Evolutionary conservation across 179 eudicot species (phyloP).

Genomic region (Amaranthus tricolor): DNA sequence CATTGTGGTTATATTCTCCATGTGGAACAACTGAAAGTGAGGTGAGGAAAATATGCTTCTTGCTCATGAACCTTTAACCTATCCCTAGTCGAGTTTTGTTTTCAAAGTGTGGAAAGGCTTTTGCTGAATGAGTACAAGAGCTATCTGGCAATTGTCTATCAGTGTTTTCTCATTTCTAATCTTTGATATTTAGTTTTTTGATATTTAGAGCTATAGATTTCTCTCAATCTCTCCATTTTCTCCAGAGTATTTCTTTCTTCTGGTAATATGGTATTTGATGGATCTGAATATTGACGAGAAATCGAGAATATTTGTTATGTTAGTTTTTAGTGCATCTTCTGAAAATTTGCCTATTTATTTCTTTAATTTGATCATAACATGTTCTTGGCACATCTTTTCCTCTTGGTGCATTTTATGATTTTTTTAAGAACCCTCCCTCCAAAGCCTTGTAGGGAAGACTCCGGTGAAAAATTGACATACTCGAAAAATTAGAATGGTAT

Average conservation of each 20-base stretch:
- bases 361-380: background rate
- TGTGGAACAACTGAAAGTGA: background rate
- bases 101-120: constrained; percentile 2
- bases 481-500: background rate
- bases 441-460: background rate
- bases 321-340: background rate
- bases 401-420: background rate
- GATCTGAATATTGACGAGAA: background rate
- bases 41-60: background rate
- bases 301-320: background rate
- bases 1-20: background rate
- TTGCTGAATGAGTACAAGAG: background rate
- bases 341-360: background rate
- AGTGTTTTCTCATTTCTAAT: no score
- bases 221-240: background rate
- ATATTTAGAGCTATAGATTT: background rate
- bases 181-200: background rate
- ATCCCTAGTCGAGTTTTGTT: background rate
- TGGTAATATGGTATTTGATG: background rate
- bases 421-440: background rate
- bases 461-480: background rate
- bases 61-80: background rate
- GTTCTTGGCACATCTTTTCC: background rate
- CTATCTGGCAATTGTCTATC: background rate
- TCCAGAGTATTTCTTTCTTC: background rate